A percentile compares a stretch with the other conserved stretches of the same genome.
phyloP scores from a whole-genome alignment of 148 eudicot species.

The Fagopyrum esculentum region DNA sequence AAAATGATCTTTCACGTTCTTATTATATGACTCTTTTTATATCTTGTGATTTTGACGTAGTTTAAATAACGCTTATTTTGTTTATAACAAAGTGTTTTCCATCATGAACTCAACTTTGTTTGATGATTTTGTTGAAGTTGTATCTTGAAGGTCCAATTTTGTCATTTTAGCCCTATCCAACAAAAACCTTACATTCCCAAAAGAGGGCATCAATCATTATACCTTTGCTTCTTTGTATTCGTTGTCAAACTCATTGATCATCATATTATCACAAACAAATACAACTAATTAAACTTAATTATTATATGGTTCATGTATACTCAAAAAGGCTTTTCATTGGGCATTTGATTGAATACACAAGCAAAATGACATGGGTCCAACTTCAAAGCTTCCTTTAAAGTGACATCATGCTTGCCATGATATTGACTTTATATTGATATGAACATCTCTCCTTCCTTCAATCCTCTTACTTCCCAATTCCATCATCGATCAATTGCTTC shows the following conservation, averaged over 20 bases:
- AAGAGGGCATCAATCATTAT: constrained; percentile 1
- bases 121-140: neutral
- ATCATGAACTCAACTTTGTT: neutral
- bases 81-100: too few species aligned
- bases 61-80: too few species aligned
- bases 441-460: constrained; percentile 1
- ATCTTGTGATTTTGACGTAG: too few species aligned
- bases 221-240: constrained; percentile 5
- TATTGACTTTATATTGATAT: constrained; percentile 23
- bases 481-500: neutral
- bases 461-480: neutral
- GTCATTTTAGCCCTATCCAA: constrained; percentile 15
- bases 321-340: constrained; percentile 1
- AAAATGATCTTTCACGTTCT: too few species aligned
- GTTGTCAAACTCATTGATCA: constrained; percentile 6
- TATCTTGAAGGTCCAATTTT: constrained; percentile 14
- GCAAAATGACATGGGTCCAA: constrained; percentile 8
- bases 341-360: neutral
- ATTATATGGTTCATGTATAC: neutral
- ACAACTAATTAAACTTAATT: neutral
- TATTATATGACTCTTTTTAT: too few species aligned
- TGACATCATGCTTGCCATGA: constrained; percentile 21
- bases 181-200: constrained; percentile 7
- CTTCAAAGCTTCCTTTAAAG: constrained; percentile 11
- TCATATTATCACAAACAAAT: neutral